Evolutionary conservation across 2,329 filamentous ascomycete genomes (phyloP).

Genomic region (Xylariaceae sp.): DNA sequence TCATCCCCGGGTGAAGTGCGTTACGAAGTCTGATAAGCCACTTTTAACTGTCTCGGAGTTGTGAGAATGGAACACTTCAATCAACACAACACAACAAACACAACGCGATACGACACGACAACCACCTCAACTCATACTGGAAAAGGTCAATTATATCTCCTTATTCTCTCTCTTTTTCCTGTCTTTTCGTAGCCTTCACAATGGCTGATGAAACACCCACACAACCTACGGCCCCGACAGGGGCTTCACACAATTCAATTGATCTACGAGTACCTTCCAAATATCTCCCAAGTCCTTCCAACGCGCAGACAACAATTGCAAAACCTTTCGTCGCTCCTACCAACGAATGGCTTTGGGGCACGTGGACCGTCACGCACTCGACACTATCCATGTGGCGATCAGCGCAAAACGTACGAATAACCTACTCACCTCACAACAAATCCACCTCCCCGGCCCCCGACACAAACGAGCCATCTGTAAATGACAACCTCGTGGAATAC

Average conservation of each 20-base stretch:
- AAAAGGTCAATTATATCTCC: no score
- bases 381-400: constrained; percentile 76
- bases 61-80: no score
- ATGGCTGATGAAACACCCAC: constrained; percentile 20
- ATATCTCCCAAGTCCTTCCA: constrained; percentile 33
- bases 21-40: no score
- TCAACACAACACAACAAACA: no score
- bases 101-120: no score
- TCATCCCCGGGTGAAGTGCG: no score
- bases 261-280: constrained; percentile 45
- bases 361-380: constrained; percentile 70
- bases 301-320: constrained; percentile 23
- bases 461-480: constrained; percentile 35
- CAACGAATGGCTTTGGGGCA: constrained; percentile 56
- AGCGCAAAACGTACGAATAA: constrained; percentile 74
- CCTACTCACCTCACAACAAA: constrained; percentile 46
- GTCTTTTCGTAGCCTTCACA: neutral
- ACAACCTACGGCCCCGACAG: constrained; percentile 1
- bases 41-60: no score
- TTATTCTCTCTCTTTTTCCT: neutral
- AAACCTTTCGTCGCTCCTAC: constrained; percentile 40
- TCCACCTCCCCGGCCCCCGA: constrained; percentile 17
- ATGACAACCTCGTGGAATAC: constrained; percentile 68
- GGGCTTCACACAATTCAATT: constrained; percentile 24
- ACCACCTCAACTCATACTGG: no score